A percentile compares a stretch with the other conserved stretches of the same genome.
phyloP scores from a whole-genome alignment of 441 rosid genomes.

The Adansonia rubrostipa region DNA sequence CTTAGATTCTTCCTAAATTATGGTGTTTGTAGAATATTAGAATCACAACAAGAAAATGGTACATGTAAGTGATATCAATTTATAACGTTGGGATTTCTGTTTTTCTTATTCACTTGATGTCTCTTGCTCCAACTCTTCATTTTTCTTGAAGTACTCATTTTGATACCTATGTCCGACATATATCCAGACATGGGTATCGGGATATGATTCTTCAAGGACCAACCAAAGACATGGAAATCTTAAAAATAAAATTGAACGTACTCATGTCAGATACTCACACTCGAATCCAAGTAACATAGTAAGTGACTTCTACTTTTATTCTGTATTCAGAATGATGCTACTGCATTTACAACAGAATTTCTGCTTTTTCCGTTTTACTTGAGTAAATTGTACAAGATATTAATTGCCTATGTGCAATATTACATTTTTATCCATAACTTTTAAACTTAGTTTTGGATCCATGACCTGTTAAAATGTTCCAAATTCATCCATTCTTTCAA shows the following conservation, averaged over 20 bases:
- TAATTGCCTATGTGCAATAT: too few species aligned
- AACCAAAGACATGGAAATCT: too few species aligned
- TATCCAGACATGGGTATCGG: too few species aligned
- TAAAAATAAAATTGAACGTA: too few species aligned
- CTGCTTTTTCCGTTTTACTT: slow-evolving; percentile 16
- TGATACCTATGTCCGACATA: not conserved
- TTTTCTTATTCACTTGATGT: not conserved
- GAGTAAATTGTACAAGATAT: too few species aligned
- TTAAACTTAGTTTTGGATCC: not conserved
- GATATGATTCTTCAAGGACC: too few species aligned
- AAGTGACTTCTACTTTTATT: not conserved
- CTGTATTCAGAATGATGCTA: too few species aligned
- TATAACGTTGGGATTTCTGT: not conserved
- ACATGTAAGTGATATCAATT: slow-evolving; percentile 6
- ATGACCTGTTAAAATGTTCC: too few species aligned
- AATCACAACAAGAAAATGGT: not conserved
- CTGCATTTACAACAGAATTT: not conserved
- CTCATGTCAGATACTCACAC: too few species aligned
- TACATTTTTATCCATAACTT: too few species aligned
- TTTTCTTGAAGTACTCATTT: too few species aligned
- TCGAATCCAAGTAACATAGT: not conserved
- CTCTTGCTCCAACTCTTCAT: not conserved
- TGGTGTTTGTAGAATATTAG: slow-evolving; percentile 16
- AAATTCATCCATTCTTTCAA: too few species aligned
- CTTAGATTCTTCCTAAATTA: not conserved